Conservation (phyloP, 2,329 filamentous ascomycete species). For the Hymenoscyphus occultus region DNA sequence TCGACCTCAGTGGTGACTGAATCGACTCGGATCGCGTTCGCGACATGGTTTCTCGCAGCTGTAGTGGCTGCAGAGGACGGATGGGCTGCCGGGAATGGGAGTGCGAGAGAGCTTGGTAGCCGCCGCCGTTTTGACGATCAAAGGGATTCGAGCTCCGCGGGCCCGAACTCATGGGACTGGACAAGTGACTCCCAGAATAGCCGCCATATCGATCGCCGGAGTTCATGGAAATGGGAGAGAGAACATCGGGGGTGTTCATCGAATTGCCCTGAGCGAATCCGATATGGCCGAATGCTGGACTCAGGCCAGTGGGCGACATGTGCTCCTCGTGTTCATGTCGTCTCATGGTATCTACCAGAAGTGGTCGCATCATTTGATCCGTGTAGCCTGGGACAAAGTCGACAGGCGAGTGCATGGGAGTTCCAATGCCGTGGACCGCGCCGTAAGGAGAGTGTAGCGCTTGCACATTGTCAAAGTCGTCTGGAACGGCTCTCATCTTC, state of each 20-base stretch:
- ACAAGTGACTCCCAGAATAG: conserved; percentile 47
- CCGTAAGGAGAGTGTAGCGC: conserved; percentile 67
- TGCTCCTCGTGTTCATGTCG: conserved; percentile 62
- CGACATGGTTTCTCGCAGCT: conserved; percentile 55
- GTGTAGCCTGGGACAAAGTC: conserved; percentile 47
- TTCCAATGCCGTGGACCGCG: conserved; percentile 41
- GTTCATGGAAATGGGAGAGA: conserved; percentile 56
- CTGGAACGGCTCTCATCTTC: conserved; percentile 68
- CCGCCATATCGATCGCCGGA: conserved; percentile 50
- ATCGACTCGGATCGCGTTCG: conserved; percentile 56
- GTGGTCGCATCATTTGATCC: conserved; percentile 56
- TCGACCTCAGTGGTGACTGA: conserved; percentile 57
- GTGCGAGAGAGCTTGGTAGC: conserved; percentile 46
- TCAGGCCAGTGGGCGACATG: conserved; percentile 64
- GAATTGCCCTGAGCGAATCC: conserved; percentile 56
- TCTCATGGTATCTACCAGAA: conserved; percentile 66
- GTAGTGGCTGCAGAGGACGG: conserved; percentile 55
- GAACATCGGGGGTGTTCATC: conserved; percentile 51
- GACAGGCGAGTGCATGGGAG: conserved; percentile 35
- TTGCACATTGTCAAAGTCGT: conserved; percentile 68
- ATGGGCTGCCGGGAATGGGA: conserved; percentile 41
- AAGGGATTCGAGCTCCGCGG: conserved; percentile 52
- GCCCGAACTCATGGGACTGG: conserved; percentile 47
- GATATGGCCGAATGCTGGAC: conserved; percentile 64
- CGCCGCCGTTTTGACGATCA: conserved; percentile 43